Evolutionary conservation across 2,329 filamentous ascomycete species (phyloP).

Genomic region (Cladosporium sp.): DNA sequence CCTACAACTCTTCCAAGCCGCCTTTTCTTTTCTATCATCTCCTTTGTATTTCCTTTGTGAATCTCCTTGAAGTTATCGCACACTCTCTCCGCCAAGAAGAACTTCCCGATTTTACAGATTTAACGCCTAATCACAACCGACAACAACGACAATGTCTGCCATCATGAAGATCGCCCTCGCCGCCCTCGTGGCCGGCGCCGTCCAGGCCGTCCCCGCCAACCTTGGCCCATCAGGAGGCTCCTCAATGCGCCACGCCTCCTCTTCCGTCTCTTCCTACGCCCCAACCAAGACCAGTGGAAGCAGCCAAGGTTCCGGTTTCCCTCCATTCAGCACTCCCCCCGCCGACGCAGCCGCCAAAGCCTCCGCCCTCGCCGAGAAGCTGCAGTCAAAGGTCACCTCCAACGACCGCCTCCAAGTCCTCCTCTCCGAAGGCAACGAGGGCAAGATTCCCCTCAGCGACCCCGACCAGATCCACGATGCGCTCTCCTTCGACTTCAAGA

Average conservation of each 20-base stretch:
- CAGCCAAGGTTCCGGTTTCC: slow-evolving; percentile 10
- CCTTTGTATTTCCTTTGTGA: slow-evolving; percentile 19
- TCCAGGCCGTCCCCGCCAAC: slow-evolving; percentile 27
- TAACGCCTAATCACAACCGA: neutral
- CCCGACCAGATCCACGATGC: slow-evolving; percentile 27
- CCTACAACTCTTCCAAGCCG: slow-evolving; percentile 2
- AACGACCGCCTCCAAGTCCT: slow-evolving; percentile 37
- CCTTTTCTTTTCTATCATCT: slow-evolving; percentile 18
- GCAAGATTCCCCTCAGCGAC: slow-evolving; percentile 28
- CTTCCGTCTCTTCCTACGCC: slow-evolving; percentile 8
- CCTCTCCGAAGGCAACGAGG: slow-evolving; percentile 28
- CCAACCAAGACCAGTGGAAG: slow-evolving; percentile 13
- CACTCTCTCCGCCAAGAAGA: slow-evolving; percentile 17
- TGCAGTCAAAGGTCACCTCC: slow-evolving; percentile 30
- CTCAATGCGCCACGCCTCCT: neutral
- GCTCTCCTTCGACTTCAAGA: slow-evolving; percentile 62
- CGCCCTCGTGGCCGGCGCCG: slow-evolving; percentile 29
- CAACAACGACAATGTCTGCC: slow-evolving; percentile 27
- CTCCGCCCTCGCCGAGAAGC: slow-evolving; percentile 19
- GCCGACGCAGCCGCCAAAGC: slow-evolving; percentile 13
- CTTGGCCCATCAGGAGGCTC: neutral
- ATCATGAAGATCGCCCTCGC: slow-evolving; percentile 31
- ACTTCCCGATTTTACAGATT: neutral
- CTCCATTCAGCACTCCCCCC: slow-evolving; percentile 13
- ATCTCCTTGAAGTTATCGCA: slow-evolving; percentile 17